Evolutionary conservation across 805 yeast species (phyloP).

Genomic region (Candida takata): DNA sequence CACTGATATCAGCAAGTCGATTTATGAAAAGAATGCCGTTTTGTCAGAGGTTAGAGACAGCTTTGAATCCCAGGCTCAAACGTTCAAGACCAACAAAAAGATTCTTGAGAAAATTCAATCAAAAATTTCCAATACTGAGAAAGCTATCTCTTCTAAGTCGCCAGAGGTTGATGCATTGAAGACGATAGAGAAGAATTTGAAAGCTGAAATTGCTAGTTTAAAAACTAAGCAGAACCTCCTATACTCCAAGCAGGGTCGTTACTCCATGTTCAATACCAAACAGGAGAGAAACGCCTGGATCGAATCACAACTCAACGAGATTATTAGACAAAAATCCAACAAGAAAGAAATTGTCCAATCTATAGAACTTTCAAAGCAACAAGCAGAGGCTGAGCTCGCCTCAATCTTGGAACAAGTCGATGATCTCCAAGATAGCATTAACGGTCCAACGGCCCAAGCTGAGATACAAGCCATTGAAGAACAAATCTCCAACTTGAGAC

Average conservation of each 20-base stretch:
- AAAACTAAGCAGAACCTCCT: slow-evolving; percentile 51
- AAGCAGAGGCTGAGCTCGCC: slow-evolving; percentile 15
- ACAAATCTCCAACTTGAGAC: slow-evolving; percentile 30
- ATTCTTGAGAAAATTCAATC: slow-evolving; percentile 18
- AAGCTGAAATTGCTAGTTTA: slow-evolving; percentile 32
- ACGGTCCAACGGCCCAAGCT: slow-evolving; percentile 27
- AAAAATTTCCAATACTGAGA: slow-evolving; percentile 28
- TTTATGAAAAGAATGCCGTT: slow-evolving; percentile 44
- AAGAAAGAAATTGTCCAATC: slow-evolving; percentile 23
- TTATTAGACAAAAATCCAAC: slow-evolving; percentile 22
- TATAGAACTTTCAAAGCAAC: slow-evolving; percentile 8
- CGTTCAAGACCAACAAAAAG: slow-evolving; percentile 20
- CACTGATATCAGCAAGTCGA: slow-evolving; percentile 38
- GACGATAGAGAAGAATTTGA: slow-evolving; percentile 33
- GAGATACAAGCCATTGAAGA: slow-evolving; percentile 16
- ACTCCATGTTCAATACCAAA: slow-evolving; percentile 47
- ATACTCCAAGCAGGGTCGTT: slow-evolving; percentile 66
- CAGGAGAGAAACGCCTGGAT: slow-evolving; percentile 67
- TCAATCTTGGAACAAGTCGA: slow-evolving; percentile 26
- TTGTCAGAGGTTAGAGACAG: slow-evolving; percentile 30
- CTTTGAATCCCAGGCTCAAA: slow-evolving; percentile 31
- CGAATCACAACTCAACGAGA: slow-evolving; percentile 36
- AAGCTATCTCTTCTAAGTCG: slow-evolving; percentile 27
- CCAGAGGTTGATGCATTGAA: slow-evolving; percentile 38
- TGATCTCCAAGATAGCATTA: slow-evolving; percentile 30